Evolutionary conservation across 257 asterid species (phyloP).

Genomic region (Catharanthus roseus): DNA sequence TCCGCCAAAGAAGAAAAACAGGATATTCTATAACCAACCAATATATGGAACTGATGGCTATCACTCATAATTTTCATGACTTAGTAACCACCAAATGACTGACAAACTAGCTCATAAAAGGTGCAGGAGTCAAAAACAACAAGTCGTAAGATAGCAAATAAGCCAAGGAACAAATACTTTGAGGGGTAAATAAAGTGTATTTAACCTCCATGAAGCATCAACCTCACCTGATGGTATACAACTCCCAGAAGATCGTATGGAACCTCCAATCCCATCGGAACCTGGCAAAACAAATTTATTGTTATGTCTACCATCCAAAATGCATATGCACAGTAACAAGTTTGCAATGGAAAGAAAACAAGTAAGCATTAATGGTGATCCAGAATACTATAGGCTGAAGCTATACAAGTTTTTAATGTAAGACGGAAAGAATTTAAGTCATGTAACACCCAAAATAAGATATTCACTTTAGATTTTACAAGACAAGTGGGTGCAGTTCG

Average conservation of each 20-base stretch:
- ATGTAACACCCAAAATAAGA: neutral
- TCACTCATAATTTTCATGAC: neutral
- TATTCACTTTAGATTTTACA: slow-evolving; percentile 64
- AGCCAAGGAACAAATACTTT: neutral
- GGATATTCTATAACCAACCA: neutral
- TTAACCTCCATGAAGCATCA: neutral
- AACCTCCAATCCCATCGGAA: slow-evolving; percentile 81
- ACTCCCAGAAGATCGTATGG: slow-evolving; percentile 74
- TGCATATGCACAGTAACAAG: slow-evolving; percentile 12
- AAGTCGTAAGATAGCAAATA: neutral
- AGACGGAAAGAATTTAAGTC: neutral
- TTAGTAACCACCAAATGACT: neutral
- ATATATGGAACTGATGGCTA: neutral
- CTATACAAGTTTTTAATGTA: neutral
- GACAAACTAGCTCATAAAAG: neutral
- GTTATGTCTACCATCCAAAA: slow-evolving; percentile 3
- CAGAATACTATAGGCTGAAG: neutral
- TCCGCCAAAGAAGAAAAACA: too few species aligned
- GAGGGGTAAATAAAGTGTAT: neutral
- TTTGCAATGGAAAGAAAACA: neutral
- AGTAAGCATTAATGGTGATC: neutral
- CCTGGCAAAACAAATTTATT: slow-evolving; percentile 34
- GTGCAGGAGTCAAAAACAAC: neutral
- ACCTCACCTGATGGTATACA: slow-evolving; percentile 80
- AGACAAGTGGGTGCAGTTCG: slow-evolving; percentile 71